phyloP scores from a whole-genome alignment of 2,329 filamentous ascomycete genomes.

The Aspergillus neoniger region DNA sequence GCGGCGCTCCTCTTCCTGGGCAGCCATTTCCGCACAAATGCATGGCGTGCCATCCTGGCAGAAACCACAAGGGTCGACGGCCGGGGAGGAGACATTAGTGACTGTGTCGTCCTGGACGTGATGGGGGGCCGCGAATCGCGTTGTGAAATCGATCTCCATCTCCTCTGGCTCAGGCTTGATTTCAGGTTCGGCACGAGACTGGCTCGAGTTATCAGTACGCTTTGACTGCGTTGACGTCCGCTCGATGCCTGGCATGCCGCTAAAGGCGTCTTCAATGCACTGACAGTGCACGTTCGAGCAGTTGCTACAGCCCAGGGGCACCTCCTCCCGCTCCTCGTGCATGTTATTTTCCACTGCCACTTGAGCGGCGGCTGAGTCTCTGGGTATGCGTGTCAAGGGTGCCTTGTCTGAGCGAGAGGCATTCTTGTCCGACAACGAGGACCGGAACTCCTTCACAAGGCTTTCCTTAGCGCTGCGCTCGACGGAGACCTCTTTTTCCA shows the following conservation, averaged over 20 bases:
- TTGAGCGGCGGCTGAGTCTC: conserved; percentile 4
- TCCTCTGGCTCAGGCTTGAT: conserved; percentile 50
- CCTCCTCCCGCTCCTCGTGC: conserved; percentile 33
- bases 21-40: conserved; percentile 70
- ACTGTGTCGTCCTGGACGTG: conserved; percentile 23
- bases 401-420: conserved; percentile 39
- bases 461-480: conserved; percentile 47
- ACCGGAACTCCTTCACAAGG: conserved; percentile 44
- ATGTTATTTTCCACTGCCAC: conserved; percentile 14
- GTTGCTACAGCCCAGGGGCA: conserved; percentile 63
- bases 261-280: conserved; percentile 58
- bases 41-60: conserved; percentile 81
- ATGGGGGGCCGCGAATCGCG: conserved; percentile 57
- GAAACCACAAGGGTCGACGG: conserved; percentile 75
- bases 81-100: conserved; percentile 35
- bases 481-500: conserved; percentile 63
- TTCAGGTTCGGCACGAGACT: conserved; percentile 53
- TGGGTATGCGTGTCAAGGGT: conserved; percentile 31
- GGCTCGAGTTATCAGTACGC: conserved; percentile 50
- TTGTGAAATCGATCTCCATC: conserved; percentile 74
- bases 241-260: conserved; percentile 44
- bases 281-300: conserved; percentile 67
- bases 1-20: conserved; percentile 42
- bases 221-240: conserved; percentile 40
- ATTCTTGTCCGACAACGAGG: conserved; percentile 30